These are phyloP conservation scores for Agrocybe praecox DNA, from an alignment of 768 basidiomycete genomes.

Conservation along the genomic window DNA sequence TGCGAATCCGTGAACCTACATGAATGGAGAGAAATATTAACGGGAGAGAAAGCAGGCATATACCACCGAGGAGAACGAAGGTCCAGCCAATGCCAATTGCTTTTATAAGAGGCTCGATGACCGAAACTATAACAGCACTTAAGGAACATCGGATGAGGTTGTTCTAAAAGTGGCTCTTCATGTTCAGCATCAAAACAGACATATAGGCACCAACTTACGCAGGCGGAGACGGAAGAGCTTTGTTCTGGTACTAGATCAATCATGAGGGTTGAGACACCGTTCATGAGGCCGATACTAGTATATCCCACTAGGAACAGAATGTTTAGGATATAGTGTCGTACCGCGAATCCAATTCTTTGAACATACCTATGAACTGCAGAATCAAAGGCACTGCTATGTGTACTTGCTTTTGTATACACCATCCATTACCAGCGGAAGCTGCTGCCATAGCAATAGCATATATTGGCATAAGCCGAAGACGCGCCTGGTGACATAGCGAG, in stretches of 20 bases:
- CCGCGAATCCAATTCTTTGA: too few relatives aligned
- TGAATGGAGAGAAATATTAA: constrained; percentile 50
- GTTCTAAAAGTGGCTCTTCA: constrained; percentile 44
- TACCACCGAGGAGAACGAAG: constrained; percentile 59
- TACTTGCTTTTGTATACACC: constrained; percentile 53
- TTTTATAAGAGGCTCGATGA: constrained; percentile 61
- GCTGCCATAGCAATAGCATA: constrained; percentile 39
- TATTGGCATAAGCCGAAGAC: constrained; percentile 48
- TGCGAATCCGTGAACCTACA: constrained; percentile 59
- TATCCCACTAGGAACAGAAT: constrained; percentile 47
- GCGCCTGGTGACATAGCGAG: constrained; percentile 37
- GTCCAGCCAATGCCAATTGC: constrained; percentile 69
- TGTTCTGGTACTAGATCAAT: constrained; percentile 66
- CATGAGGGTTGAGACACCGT: constrained; percentile 59
- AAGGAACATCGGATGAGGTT: constrained; percentile 69
- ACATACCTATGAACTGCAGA: constrained; percentile 40
- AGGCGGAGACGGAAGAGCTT: constrained; percentile 71
- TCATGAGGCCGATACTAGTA: constrained; percentile 51
- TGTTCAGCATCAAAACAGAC: not conserved
- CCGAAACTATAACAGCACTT: constrained; percentile 61
- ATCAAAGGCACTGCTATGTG: constrained; percentile 57
- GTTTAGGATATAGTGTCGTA: too few relatives aligned
- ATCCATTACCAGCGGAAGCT: constrained; percentile 58
- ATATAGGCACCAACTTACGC: constrained; percentile 44
- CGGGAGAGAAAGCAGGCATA: constrained; percentile 49